These are phyloP conservation scores for Picea glauca DNA, from an alignment of 75 land plant species.

Conservation along the genomic window DNA sequence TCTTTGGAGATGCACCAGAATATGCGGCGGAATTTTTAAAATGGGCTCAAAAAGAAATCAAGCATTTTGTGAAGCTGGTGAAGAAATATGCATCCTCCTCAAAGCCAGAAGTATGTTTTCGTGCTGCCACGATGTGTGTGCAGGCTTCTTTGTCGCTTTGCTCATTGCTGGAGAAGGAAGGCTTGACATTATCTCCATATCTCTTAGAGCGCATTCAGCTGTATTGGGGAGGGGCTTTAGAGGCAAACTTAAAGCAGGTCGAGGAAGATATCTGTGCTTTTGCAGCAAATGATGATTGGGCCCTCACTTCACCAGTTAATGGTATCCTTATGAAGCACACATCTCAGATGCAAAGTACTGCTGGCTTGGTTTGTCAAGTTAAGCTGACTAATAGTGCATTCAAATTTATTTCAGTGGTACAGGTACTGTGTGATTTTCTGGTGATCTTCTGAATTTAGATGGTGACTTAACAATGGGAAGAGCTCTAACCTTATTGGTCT, in stretches of 20 bases:
- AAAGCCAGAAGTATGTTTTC: constrained; percentile 32
- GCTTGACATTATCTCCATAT: constrained; percentile 25
- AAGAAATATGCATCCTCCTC: constrained; percentile 30
- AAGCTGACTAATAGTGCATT: constrained; percentile 63
- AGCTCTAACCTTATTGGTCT: neutral
- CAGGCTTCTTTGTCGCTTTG: constrained; percentile 39
- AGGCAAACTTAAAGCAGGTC: constrained; percentile 28
- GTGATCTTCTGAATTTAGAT: neutral
- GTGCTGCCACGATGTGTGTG: constrained; percentile 42
- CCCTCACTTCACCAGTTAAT: constrained; percentile 22
- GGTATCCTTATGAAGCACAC: constrained; percentile 15
- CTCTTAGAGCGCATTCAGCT: constrained; percentile 39
- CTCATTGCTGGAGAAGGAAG: constrained; percentile 41
- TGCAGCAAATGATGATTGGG: constrained; percentile 52
- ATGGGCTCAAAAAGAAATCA: constrained; percentile 55
- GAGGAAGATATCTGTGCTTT: constrained; percentile 34
- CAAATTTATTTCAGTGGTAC: constrained; percentile 41
- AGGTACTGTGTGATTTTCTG: constrained; percentile 34
- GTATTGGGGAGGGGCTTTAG: constrained; percentile 40
- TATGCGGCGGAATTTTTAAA: constrained; percentile 48
- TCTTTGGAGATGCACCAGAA: constrained; percentile 43
- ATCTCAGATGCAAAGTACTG: constrained; percentile 10
- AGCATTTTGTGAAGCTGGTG: constrained; percentile 30
- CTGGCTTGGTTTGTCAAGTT: constrained; percentile 18
- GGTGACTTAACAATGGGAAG: neutral